phyloP scores from a whole-genome alignment of 106 monocot genomes.

The Narthecium ossifragum region DNA sequence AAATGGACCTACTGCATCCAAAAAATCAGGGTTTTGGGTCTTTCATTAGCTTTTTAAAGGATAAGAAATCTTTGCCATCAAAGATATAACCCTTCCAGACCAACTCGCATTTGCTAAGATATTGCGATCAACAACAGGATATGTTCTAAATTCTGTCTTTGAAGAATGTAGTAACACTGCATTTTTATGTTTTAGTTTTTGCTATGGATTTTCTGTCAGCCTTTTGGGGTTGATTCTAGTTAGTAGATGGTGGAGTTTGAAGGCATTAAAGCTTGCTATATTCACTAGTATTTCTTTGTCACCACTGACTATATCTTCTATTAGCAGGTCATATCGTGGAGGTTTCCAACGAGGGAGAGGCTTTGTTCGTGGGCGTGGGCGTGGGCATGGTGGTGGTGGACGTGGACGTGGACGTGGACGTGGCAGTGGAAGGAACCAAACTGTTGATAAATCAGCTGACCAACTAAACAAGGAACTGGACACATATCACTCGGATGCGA shows the following conservation, averaged over 20 bases:
- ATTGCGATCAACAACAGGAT: not conserved
- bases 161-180: not conserved
- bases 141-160: not conserved
- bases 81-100: no score
- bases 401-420: constrained; percentile 35
- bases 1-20: no score
- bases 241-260: no score
- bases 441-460: constrained; percentile 43
- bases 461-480: constrained; percentile 66
- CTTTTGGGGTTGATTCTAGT: not conserved
- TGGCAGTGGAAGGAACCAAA: constrained; percentile 36
- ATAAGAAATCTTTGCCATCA: no score
- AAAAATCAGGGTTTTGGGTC: no score
- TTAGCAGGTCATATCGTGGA: constrained; percentile 17
- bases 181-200: not conserved
- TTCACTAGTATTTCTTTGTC: not conserved
- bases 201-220: not conserved
- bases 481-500: constrained; percentile 61
- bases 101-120: no score
- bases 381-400: not conserved
- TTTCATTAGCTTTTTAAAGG: no score
- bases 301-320: not conserved
- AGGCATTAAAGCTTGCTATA: not conserved
- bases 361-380: not conserved
- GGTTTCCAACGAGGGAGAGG: constrained; percentile 13